These are phyloP conservation scores for Carallia pectinifolia DNA, from an alignment of 345 rosid genomes.

Conservation along the genomic window DNA sequence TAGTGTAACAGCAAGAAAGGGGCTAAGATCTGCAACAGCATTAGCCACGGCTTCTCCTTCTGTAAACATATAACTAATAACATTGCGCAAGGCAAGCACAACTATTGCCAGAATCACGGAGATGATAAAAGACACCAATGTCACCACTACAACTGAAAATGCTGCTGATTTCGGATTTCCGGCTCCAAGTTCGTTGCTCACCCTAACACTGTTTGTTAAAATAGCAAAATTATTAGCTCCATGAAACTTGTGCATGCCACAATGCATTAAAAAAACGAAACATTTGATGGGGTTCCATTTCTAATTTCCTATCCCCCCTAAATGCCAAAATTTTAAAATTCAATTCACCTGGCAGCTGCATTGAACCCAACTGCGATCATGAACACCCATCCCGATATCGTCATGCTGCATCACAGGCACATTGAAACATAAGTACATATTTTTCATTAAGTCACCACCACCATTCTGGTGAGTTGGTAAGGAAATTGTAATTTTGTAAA, in stretches of 20 bases:
- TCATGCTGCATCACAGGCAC: constrained; percentile 44
- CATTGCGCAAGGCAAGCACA: constrained; percentile 37
- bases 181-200: constrained; percentile 80
- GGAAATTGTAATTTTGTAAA: no score
- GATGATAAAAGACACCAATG: constrained; percentile 39
- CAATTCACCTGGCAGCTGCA: constrained; percentile 67
- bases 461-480: no score
- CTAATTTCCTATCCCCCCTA: not conserved
- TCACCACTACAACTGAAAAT: constrained; percentile 57
- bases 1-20: constrained; percentile 58
- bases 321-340: not conserved
- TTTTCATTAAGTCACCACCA: not conserved
- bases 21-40: constrained; percentile 69
- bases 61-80: constrained; percentile 62
- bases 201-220: constrained; percentile 57
- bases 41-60: constrained; percentile 55
- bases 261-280: not conserved
- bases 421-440: not conserved
- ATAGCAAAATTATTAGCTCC: not conserved
- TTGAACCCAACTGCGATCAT: constrained; percentile 74
- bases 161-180: constrained; percentile 65
- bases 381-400: constrained; percentile 51
- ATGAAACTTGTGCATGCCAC: no score
- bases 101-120: constrained; percentile 35
- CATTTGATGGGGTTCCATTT: no score